Base-by-base conservation (phyloP, 257 asterid genomes). In the Solanum peruvianum region DNA sequence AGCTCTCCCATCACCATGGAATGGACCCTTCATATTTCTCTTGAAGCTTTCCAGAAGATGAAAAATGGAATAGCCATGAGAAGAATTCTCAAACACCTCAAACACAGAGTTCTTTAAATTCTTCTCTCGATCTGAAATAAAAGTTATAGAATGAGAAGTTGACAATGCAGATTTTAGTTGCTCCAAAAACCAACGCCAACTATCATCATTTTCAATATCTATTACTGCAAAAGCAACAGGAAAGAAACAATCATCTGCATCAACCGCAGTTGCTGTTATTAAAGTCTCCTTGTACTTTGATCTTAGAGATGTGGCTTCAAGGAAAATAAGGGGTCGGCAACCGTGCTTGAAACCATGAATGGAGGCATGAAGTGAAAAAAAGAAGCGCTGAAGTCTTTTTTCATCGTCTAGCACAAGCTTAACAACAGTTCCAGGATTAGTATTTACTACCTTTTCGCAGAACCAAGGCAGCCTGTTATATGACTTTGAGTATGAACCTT, bases 281-380 rank as follows among this genome's bases (percentile, higher is more conserved):
- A 96, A 88, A 71, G 88, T 88, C 88, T 96, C 98, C 84, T 92
- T 94, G 91, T 90, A 93, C 89, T 89, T 92, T 20, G 99, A 95
- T 89, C 87, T 93, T 82, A 95, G 92, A 87, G 97, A 92, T 35
- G 94, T 93, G 45, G 97, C 91, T 88, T 94, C 93, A 90, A 96
- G 99, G 88, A 96, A 94, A 75, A 95, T 91, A 89, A 96, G 92
- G 64, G 99, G 98, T 15, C 99, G 98, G 72, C 98, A 96, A 75
- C 92, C 91, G 41, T 87, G 91, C 85, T 42, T 88, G 88, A 95
- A 95, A 87, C 98, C 92, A 89, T 93, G 93, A 35, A 92, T 87
- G 85, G 93, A 89, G 86, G 96, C 90, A 85, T 75, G 87, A 80
- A 96, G 92, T 45, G 97, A 92, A 72, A 96, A 89, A 86, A 94